Base-by-base conservation (phyloP, 2,329 filamentous ascomycete genomes). In the Aureobasidium subglaciale region DNA sequence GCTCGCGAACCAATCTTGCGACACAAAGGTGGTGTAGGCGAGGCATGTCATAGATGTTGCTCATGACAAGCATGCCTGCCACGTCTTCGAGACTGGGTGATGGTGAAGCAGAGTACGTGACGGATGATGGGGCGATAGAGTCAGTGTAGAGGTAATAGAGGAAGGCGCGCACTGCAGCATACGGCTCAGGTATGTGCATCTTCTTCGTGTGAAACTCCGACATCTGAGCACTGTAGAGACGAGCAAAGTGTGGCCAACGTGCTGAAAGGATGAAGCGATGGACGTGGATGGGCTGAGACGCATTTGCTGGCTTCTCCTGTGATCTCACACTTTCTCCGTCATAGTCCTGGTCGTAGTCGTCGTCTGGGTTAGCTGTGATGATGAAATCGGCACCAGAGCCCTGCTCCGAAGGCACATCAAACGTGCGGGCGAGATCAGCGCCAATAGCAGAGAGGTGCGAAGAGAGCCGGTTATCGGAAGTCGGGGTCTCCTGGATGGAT, bases 171-270 rank as follows among this genome's bases (percentile, higher is more conserved):
- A 99, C 93, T 0, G 96, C 90, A 1, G 85, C 86, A 70, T 96
- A 97, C 1, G 92, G 91, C 66, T 99, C 95, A 0, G 93, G 92
- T 41, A 99, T 96, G 71, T 99, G 92, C 87, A 99, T 93, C 70
- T 88, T 90, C 66, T 93, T 93, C 15, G 90, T 93, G 68, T 99
- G 93, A 65, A 95, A 99, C 69, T 99, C 93, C 11, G 88, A 85
- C 93, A 99, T 99, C 67, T 96, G 90, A 4, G 92, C 85, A 50
- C 87, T 86, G 75, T 95, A 97, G 2, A 99, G 77, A 15, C 93
- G 86, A 37, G 87, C 85, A 73, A 99, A 99, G 70, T 99, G 93
- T 25, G 93, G 91, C 93, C 93, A 99, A 50, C 93, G 87, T 18
- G 93, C 87, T 69, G 95, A 89, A 8, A 99, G 79, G 53, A 99